These are phyloP conservation scores for Cucurbita moschata DNA, from an alignment of 306 rosid species.

Conservation along the genomic window DNA sequence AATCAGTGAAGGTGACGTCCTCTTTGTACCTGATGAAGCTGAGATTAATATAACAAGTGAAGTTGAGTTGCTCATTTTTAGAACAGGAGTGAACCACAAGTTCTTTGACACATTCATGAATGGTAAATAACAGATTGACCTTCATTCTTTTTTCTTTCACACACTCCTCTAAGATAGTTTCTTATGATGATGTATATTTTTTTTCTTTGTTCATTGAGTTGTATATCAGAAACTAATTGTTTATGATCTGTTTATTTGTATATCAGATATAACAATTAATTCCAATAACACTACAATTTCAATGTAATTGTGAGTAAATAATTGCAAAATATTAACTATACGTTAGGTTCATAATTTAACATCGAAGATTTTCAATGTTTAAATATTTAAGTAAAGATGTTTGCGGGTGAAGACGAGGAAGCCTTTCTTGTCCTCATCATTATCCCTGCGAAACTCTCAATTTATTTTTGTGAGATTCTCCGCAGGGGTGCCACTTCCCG, in stretches of 20 bases:
- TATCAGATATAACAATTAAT: too few species aligned
- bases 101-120: conserved; percentile 21
- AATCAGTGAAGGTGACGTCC: conserved; percentile 59
- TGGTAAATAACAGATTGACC: not conserved
- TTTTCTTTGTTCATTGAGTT: not conserved
- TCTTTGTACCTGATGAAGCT: conserved; percentile 65
- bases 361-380: too few species aligned
- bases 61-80: conserved; percentile 48
- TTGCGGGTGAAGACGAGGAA: too few species aligned
- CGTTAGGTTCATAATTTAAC: too few species aligned
- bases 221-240: not conserved
- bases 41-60: conserved; percentile 40
- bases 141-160: not conserved
- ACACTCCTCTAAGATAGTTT: not conserved
- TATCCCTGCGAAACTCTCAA: too few species aligned
- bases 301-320: too few species aligned
- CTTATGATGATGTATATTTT: not conserved
- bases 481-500: too few species aligned
- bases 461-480: too few species aligned
- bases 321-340: too few species aligned
- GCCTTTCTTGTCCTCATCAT: too few species aligned
- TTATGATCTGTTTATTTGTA: not conserved
- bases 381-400: too few species aligned
- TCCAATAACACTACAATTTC: too few species aligned
- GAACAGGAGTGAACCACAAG: conserved; percentile 67